Base-by-base conservation (phyloP, 2,329 filamentous ascomycete species). In the Fusarium stilboides region DNA sequence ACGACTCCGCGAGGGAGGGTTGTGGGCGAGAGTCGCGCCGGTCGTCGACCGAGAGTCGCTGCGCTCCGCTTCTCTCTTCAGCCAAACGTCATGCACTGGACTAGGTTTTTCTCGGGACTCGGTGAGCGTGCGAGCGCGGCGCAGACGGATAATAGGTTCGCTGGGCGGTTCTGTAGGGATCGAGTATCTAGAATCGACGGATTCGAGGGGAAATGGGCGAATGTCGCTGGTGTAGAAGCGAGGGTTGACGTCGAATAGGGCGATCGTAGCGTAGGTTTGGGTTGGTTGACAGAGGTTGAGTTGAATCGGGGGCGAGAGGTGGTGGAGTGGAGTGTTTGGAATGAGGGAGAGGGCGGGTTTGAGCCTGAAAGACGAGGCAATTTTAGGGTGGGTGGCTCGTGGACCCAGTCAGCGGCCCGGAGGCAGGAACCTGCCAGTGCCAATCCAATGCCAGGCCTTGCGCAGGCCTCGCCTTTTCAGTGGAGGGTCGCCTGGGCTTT, bases 281-380 rank as follows among this genome's bases (percentile, higher is more conserved):
- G 67, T 69, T 62, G 61, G 74, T 74, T 70, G 74, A 67, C 58
- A 55, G 69, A 74, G 69, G 73, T 75, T 74, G 71, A 74, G 73
- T 75, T 74, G 71, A 74, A 70, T 72, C 62, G 74, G 63, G 69
- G 69, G 73, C 65, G 69, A 69, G 55, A 73, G 71, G 74, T 75
- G 73, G 73, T 75, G 70, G 70, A 72, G 73, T 70, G 70, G 62
- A 73, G 73, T 62, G 70, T 64, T 59, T 74, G 72, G 72, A 74
- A 75, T 74, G 73, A 73, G 72, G 72, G 72, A 73, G 70, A 67
- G 60, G 57, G 54, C 57, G 52, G 37, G 47, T 73, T 74, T 62
- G 62, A 61, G 76, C 76, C 76, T 78, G 76, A 77, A 75, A 77
- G 66, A 72, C 75, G 64, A 78, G 76, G 76, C 76, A 77, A 64